Base-by-base conservation (phyloP, 768 basidiomycete genomes). In the Lentinula boryana region DNA sequence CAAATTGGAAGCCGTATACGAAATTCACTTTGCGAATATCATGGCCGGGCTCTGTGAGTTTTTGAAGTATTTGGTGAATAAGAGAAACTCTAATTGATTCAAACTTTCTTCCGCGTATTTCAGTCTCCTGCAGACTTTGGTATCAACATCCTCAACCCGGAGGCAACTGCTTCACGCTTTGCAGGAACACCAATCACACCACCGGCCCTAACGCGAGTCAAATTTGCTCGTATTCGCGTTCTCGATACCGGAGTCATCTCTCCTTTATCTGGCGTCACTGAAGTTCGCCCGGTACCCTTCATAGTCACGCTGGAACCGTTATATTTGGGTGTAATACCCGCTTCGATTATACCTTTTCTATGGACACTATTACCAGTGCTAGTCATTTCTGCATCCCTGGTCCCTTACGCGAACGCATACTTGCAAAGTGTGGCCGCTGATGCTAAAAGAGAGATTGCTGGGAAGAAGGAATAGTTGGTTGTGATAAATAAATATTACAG, bases 201-300 rank as follows among this genome's bases (percentile, higher is more conserved):
- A 8, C 56, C 52, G 23, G 43, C 61, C 27, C 35, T 62, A 36
- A 78, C 77, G 23, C 80, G 82, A 48, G 65, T 70, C 7, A 77
- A 77, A 64, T 86, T 83, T 63, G 88, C 85, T 7, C 82, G 84
- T 13, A 75, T 89, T 41, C 82, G 82, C 31, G 70, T 79, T 35
- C 74, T 83, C 1, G 72, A 83, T 68, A 76, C 77, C 3, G 85
- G 86, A 35, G 75, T 88, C 32, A 75, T 74, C 61, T 76, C 77
- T 1, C 84, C 83, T 23, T 50, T 62, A 54, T 36, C 63, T 48
- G 55, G 64, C 36, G 46, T 64, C 56, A 63, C 62, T 36, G 33
- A 65, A 58, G 62, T 66, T 33, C 48, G 65, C 15, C 73, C 68
- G 0, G 78, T 88, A 5, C 76, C 85, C 3, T 76, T 89, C 63